Base-by-base conservation (phyloP, 2,329 filamentous ascomycete genomes). In the Teratosphaeria pseudoeucalypti region DNA sequence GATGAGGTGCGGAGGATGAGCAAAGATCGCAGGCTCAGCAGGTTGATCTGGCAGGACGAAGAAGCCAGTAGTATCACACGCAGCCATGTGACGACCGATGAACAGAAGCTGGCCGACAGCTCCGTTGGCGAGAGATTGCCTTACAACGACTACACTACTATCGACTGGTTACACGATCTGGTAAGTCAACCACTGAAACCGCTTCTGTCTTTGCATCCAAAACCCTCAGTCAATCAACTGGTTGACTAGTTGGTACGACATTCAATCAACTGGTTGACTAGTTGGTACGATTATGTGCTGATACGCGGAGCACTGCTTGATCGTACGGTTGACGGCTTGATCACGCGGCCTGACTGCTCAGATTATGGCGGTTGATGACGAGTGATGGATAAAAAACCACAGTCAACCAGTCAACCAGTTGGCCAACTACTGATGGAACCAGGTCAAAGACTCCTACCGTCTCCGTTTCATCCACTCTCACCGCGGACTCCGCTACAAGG, bases 71-170 rank as follows among this genome's bases (percentile, higher is more conserved):
- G 78, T 11, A 68, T 77, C 23, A 67, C 76, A 26, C 67, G 67
- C 9, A 77, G 76, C 26, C 70, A 74, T 55, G 64, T 79, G 32
- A 76, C 75, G 14, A 80, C 79, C 59, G 77, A 81, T 54, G 80
- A 82, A 63, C 76, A 75, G 60, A 75, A 75, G 19, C 69, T 82
- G 58, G 72, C 66, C 6, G 71, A 71, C 3, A 78, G 75, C 27
- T 72, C 78, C 1, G 73, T 82, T 11, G 81, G 81, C 52, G 82
- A 85, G 66, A 72, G 81, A 57, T 68, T 84, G 23, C 79, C 81
- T 0, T 85, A 85, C 66, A 84, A 83, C 65, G 79, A 84, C 63
- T 85, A 85, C 64, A 81, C 79, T 7, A 83, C 82, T 1, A 84
- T 85, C 60, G 82, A 85, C 69, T 85, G 82, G 82, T 73, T 85